A percentile compares a stretch with the other conserved stretches of the same genome.
These are phyloP conservation scores for Hemisphaericaspora nanyangensis DNA, from an alignment of 805 yeast genomes.

Conservation along the genomic window DNA sequence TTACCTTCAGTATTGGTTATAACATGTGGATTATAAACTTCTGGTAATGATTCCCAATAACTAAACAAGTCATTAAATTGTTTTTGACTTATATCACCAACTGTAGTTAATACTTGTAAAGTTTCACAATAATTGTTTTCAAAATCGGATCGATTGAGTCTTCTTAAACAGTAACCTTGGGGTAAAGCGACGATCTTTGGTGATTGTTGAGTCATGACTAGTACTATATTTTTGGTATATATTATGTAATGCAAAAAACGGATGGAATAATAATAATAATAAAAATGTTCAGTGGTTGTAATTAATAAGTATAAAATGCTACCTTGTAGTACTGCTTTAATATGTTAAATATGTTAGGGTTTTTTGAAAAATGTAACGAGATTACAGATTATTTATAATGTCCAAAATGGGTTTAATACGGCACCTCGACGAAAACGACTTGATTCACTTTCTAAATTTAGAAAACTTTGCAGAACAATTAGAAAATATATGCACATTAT, in stretches of 20 bases:
- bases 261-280: background rate
- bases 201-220: constrained; percentile 6
- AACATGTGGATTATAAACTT: constrained; percentile 66
- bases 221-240: background rate
- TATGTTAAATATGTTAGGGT: no score
- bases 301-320: background rate
- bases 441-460: no score
- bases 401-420: no score
- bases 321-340: background rate
- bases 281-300: background rate
- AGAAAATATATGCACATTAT: no score
- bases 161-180: constrained; percentile 66
- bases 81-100: constrained; percentile 60
- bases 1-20: constrained; percentile 48
- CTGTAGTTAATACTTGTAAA: constrained; percentile 70
- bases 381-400: background rate
- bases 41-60: constrained; percentile 53
- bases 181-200: constrained; percentile 37
- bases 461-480: no score
- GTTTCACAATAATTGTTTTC: constrained; percentile 60
- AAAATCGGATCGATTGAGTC: constrained; percentile 53
- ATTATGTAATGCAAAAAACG: background rate
- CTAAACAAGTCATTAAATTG: constrained; percentile 50
- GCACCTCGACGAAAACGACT: no score
- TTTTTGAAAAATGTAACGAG: background rate